Base-by-base conservation (phyloP, 2,329 filamentous ascomycete species). In the Colletotrichum sp. region DNA sequence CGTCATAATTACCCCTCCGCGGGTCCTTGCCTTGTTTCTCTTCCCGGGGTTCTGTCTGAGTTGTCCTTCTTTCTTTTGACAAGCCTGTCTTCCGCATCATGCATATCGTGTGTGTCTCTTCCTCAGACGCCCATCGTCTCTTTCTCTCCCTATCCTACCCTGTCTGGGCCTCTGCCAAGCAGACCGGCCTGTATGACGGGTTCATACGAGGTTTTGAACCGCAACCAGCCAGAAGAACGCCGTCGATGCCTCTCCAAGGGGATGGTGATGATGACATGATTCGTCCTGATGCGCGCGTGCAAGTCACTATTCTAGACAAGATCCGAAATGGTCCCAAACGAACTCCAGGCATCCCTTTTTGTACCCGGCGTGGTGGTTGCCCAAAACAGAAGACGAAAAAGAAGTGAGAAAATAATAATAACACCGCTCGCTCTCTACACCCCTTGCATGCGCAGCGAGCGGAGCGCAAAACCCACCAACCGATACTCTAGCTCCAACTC, bases 401-500 rank as follows among this genome's bases (percentile, higher is more conserved):
- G 21, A 33, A 61, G 54, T 18, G n/a, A 27, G 6, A 66, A 66
- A 9, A 29, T n/a, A 54, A 21, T n/a, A 29, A 62, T 11, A 27
- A 55, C 38, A 43, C 21, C 71, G 29, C 62, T 38, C 29, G 43
- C 43, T 51, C 67, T 31, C 68, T 38, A 16, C 43, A 43, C 62
- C 34, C 61, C 68, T 73, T 67, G 68, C 71, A 71, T 71, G 29
- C 33, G 62, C 27, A 62, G 62, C 62, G 21, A 55, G 43, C 27
- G 59, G 38, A 70, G 54, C 29, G 57, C 31, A 21, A 69, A 34
- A 55, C 29, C 62, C 68, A 66, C 68, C 68, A 73, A 21, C 16
- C 36, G 36, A 31, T 51, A 34, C 13, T 33, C n/a, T 51, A 34
- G 55, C 38, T 61, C 66, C 62, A 71, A 73, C 57, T 47, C 31